Evolutionary conservation across 805 yeast species (phyloP), one percentile per base, ranked within the genome.

Genomic region (Osmozyma mogii): DNA sequence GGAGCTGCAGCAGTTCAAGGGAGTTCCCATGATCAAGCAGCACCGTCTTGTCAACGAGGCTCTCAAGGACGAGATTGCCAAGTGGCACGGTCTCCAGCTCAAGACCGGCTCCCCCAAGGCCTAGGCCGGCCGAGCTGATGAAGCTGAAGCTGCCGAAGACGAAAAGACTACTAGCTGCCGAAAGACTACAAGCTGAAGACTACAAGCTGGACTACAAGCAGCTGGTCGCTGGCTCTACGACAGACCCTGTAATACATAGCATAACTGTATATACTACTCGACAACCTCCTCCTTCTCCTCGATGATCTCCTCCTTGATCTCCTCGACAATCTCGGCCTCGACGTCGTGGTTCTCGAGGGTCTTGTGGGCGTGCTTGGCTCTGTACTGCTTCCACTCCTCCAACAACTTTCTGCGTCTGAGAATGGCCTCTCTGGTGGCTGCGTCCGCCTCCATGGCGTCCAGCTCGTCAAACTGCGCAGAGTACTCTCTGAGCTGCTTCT

Each of bases 1-100:
- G 11, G 81, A 77, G 26, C 77, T 92, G 31, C 66, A 64, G 2
- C 61, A 73, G 46, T 92, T 92, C 58, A 75, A 81, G 43, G 95
- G 95, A 0, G 49, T 84, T 25, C 63, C 84, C 1, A 84, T 84
- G 77, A 68, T 92, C 41, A 88, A 87, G 50, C 98, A 92, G 54
- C 98, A 92, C 49, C 70, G 95, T 36, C 54, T 89, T 42, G 97
- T 92, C 10, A 89, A 92, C 55, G 72, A 75, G 31, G 64, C 77
- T 2, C 63, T 92, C 44, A 77, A 79, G 37, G 94, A 84, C 24
- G 97, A 92, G 45, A 84, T 92, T 26, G 61, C 75, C 17, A 68
- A 80, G 47, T 92, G 97, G 98, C 98, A 92, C 52, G 98, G 98
- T 0, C 61, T 89, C 30, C 96, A 89, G 54, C 65, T 89, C 37